Evolutionary conservation across 2,329 filamentous ascomycete genomes (phyloP).

Genomic region (Fusarium robinianum): DNA sequence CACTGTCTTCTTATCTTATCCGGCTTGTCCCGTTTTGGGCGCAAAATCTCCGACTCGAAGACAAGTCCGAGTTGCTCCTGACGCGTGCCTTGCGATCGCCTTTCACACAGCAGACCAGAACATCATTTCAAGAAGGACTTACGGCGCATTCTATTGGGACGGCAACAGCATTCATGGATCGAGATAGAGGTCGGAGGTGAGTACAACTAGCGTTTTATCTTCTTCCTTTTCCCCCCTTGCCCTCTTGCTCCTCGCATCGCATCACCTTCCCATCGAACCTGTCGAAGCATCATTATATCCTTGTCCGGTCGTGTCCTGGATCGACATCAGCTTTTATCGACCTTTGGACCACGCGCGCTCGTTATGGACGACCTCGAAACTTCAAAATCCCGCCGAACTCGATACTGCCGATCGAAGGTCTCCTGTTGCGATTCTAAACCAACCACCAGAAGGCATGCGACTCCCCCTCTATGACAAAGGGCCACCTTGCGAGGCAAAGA

Average conservation of each 20-base stretch:
- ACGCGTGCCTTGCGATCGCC: slow-evolving; percentile 32
- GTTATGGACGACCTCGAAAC: no score
- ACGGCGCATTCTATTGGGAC: slow-evolving; percentile 8
- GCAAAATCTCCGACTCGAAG: slow-evolving; percentile 30
- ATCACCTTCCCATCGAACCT: slow-evolving; percentile 20
- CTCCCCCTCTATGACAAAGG: no score
- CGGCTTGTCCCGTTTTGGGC: slow-evolving; percentile 27
- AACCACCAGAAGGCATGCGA: no score
- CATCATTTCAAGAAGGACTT: slow-evolving; percentile 13
- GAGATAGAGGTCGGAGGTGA: slow-evolving; percentile 47
- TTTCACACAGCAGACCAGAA: slow-evolving; percentile 8
- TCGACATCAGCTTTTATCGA: slow-evolving; percentile 1
- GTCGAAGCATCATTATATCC: slow-evolving; percentile 6
- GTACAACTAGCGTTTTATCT: slow-evolving; percentile 18
- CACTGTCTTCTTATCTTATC: slow-evolving; percentile 30
- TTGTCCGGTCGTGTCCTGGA: neutral
- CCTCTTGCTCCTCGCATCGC: slow-evolving; percentile 3
- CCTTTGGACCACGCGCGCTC: slow-evolving; percentile 6
- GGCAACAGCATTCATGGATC: slow-evolving; percentile 39
- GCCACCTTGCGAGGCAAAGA: no score
- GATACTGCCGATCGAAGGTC: no score
- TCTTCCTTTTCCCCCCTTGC: slow-evolving; percentile 6
- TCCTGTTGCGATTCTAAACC: no score
- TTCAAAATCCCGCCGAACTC: neutral
- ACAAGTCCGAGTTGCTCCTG: neutral